Percentiles rank a stretch among this genome's conserved stretches.
These are phyloP conservation scores for Cladosporium sp. DNA, from an alignment of 2,329 filamentous ascomycete genomes.

Conservation along the genomic window DNA sequence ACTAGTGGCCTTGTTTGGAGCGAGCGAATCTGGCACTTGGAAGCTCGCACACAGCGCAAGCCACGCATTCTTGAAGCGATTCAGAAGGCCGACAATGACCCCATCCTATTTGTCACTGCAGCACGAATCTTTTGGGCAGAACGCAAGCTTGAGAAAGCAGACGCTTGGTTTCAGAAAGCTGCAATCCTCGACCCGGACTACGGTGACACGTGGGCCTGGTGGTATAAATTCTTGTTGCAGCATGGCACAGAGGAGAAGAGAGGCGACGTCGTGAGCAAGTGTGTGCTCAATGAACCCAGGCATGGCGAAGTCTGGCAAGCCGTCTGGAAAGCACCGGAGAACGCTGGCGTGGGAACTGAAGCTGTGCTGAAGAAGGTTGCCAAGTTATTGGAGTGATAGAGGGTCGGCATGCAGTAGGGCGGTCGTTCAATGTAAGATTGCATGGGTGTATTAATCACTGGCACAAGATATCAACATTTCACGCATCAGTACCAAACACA, in stretches of 20 bases:
- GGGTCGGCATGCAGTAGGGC: neutral
- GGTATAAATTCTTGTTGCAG: constrained; percentile 86
- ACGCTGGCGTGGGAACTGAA: constrained; percentile 68
- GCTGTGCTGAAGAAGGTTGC: constrained; percentile 80
- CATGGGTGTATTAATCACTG: too few relatives aligned
- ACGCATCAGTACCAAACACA: too few relatives aligned
- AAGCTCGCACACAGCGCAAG: constrained; percentile 86
- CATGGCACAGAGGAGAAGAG: constrained; percentile 94
- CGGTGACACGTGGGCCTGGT: constrained; percentile 97
- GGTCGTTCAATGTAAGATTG: too few relatives aligned
- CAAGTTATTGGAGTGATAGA: constrained; percentile 44
- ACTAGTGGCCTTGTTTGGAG: constrained; percentile 84
- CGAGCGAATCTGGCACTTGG: constrained; percentile 93
- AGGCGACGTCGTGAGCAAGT: constrained; percentile 76
- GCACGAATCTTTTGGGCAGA: constrained; percentile 96
- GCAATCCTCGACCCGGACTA: constrained; percentile 79
- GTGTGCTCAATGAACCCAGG: constrained; percentile 74
- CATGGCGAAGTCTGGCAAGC: constrained; percentile 91
- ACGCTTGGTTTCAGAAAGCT: constrained; percentile 96
- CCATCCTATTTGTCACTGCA: constrained; percentile 81
- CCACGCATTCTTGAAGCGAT: constrained; percentile 88
- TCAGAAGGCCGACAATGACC: constrained; percentile 92
- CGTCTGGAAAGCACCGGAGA: constrained; percentile 78
- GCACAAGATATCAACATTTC: too few relatives aligned
- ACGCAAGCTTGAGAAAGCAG: constrained; percentile 84